Conservation (phyloP, 768 basidiomycete species). For the Daedaleopsis sinensis region DNA sequence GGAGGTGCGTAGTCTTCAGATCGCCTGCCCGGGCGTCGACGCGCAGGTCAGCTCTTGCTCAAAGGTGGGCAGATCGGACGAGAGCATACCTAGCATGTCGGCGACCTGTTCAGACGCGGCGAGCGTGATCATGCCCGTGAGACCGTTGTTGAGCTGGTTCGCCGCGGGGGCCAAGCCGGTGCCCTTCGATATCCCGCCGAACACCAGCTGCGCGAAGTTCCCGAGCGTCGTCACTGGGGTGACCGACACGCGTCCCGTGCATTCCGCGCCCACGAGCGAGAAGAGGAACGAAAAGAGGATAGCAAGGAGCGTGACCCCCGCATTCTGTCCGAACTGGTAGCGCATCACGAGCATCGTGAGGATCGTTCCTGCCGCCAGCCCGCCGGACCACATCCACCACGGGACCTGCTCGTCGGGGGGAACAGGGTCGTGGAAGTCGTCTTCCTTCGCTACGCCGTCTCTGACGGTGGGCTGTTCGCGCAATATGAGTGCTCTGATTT, state of each 20-base stretch:
- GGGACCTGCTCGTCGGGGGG: constrained; percentile 22
- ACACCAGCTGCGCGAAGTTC: constrained; percentile 26
- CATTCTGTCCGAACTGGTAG: constrained; percentile 27
- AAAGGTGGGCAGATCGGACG: neutral
- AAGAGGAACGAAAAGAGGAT: constrained; percentile 28
- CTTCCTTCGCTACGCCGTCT: constrained; percentile 4
- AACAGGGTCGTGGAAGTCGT: constrained; percentile 21
- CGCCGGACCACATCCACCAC: constrained; percentile 25
- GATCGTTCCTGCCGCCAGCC: constrained; percentile 17
- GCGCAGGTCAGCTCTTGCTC: neutral
- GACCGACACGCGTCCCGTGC: constrained; percentile 25
- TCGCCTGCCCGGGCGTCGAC: constrained; percentile 15
- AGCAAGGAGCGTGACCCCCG: constrained; percentile 24
- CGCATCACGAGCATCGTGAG: constrained; percentile 26
- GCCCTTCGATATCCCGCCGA: constrained; percentile 27
- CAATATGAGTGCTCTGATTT: neutral
- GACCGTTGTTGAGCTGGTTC: constrained; percentile 25
- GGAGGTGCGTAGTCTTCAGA: constrained; percentile 28
- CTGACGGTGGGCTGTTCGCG: no score
- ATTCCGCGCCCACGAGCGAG: constrained; percentile 27
- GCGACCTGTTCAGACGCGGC: constrained; percentile 27
- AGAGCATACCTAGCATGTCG: constrained; percentile 25
- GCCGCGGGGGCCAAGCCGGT: constrained; percentile 7
- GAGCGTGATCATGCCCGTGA: constrained; percentile 27
- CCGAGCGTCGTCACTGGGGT: constrained; percentile 26